Conservation (phyloP, 2,329 filamentous ascomycete species). For the Aspergillus pseudoglaucus region DNA sequence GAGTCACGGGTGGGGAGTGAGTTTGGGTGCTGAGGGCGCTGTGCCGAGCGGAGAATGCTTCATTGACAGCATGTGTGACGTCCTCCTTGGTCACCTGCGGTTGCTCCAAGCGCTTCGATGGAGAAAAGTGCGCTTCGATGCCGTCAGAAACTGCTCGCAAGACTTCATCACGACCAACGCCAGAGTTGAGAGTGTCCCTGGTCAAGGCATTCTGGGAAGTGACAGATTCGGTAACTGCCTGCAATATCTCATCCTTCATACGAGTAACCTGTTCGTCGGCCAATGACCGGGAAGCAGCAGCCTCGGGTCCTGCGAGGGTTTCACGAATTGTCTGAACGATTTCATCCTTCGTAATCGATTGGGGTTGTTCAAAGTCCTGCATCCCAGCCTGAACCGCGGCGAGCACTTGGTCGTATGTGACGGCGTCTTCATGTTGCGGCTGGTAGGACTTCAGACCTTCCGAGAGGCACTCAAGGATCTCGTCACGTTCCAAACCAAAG, state of each 20-base stretch:
- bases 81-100: conserved; percentile 24
- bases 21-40: conserved; percentile 21
- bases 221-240: conserved; percentile 25
- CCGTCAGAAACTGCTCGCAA: conserved; percentile 55
- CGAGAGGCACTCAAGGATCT: conserved; percentile 77
- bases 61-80: conserved; percentile 24
- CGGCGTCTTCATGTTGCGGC: conserved; percentile 48
- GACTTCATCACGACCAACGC: conserved; percentile 51
- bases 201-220: conserved; percentile 26
- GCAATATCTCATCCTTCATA: conserved; percentile 29
- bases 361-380: conserved; percentile 68
- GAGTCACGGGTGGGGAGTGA: conserved; percentile 43
- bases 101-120: conserved; percentile 51
- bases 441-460: conserved; percentile 75
- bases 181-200: conserved; percentile 24
- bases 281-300: conserved; percentile 10
- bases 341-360: conserved; percentile 69
- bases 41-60: conserved; percentile 27
- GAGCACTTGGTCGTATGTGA: conserved; percentile 78
- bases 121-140: conserved; percentile 41
- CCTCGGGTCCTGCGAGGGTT: conserved; percentile 75
- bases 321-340: conserved; percentile 77
- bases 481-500: conserved; percentile 81
- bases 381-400: conserved; percentile 79
- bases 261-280: conserved; percentile 22